Base-by-base conservation (phyloP, 2,329 filamentous ascomycete species). In the Colletotrichum gigasporum region DNA sequence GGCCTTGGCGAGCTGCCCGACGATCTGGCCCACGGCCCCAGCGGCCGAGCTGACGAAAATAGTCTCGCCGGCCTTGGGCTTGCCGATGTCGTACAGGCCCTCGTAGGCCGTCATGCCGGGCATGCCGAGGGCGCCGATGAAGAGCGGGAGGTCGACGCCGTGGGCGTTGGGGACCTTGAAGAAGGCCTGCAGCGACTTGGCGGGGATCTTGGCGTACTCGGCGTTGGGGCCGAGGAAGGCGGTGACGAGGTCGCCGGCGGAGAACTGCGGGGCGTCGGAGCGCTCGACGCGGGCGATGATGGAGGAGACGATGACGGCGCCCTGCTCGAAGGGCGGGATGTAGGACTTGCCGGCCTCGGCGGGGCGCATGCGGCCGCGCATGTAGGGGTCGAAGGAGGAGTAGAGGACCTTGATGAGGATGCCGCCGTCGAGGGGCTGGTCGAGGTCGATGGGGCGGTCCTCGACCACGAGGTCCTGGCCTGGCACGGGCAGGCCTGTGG, bases 21-120 rank as follows among this genome's bases (percentile, higher is more conserved):
- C 93, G 7, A 96, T 75, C 76, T 94, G 91, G 3, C 93, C 93
- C 3, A 96, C 93, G 2, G 92, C 92, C 28, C 93, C 93, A 3
- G 90, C 90, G 0, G 93, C 93, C 3, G 91, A 90, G 62, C 88
- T 91, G 69, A 97, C 85, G 76, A 95, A 93, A 72, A 97, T 93
- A 37, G 91, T 94, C 70, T 93, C 89, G 1, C 89, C 90, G 63
- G 82, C 77, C 71, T 87, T 86, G 30, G 90, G 85, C 70, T 88
- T 78, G 0, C 87, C 90, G 6, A 93, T 84, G 47, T 90, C 84
- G 65, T 87, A 74, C 68, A 93, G 82, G 5, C 90, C 89, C 61
- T 91, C 90, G 74, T 90, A 92, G 1, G 90, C 90, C 0, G 90
- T 92, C 57, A 91, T 73, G 2, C 89, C 90, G 0, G 90, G 77